phyloP scores from a whole-genome alignment of 768 basidiomycete genomes.

The Lactifluus volemus region DNA sequence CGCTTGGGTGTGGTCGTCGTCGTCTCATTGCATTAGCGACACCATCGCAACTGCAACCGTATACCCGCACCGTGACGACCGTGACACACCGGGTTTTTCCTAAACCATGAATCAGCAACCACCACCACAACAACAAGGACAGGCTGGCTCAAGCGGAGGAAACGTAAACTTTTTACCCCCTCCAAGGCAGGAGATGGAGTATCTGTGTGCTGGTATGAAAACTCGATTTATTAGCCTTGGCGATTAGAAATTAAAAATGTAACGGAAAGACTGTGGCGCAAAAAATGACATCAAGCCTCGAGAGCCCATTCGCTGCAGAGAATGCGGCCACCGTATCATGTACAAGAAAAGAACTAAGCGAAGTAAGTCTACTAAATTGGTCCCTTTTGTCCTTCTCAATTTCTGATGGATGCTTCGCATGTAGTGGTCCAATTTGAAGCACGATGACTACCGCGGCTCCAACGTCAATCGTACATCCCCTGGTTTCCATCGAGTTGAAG shows the following conservation, averaged over 20 bases:
- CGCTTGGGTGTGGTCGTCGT: neutral
- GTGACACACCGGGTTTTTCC: constrained; percentile 21
- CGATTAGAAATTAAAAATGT: neutral
- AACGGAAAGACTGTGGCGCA: constrained; percentile 69
- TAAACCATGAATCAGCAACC: constrained; percentile 33
- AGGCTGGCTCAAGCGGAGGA: constrained; percentile 24
- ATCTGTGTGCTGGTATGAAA: constrained; percentile 70
- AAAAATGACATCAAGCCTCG: constrained; percentile 86
- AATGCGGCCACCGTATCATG: constrained; percentile 98
- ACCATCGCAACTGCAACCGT: neutral
- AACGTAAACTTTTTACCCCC: constrained; percentile 30
- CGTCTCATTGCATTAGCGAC: neutral
- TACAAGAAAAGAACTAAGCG: constrained; percentile 94
- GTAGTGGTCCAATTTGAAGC: constrained; percentile 64
- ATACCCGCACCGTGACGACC: constrained; percentile 16
- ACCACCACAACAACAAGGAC: constrained; percentile 22
- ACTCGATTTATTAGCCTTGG: neutral
- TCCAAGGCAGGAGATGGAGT: constrained; percentile 66
- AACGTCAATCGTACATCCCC: no score
- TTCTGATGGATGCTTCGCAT: neutral
- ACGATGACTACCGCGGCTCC: neutral
- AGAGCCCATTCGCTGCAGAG: constrained; percentile 91
- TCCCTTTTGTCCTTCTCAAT: neutral
- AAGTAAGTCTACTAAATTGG: constrained; percentile 53
- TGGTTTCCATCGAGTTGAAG: no score